Evolutionary conservation across 306 rosid genomes (phyloP), one percentile per base, ranked within the genome.

Genomic region (Echinosophora koreensis): DNA sequence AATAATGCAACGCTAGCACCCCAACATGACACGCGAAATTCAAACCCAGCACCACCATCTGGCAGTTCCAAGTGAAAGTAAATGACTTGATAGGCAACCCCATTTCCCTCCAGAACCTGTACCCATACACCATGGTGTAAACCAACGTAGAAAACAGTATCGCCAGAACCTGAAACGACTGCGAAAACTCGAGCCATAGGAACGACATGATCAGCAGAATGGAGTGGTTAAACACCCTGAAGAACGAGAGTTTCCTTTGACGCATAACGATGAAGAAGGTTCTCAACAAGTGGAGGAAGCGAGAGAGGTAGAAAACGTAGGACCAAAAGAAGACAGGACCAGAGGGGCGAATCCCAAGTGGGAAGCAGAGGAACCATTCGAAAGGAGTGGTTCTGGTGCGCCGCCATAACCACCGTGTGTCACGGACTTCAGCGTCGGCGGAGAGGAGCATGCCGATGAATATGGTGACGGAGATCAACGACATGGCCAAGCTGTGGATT

Each of bases 281-380:
- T 1, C 97, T 88, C 2, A 82, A 14, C 3, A 92, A 79, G 58
- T 85, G 92, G 64, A 90, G 87, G 55, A 86, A 89, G 2, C 96
- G 96, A 7, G 97, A 88, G 54, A 88, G 90, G 82, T 92, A 88
- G 81, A 88, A 92, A 14, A 41, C 67, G 77, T 92, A 87, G 11
- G 97, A 92, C 97, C 96, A 92, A 77, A 92, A 92, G 84, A 92
- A 92, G 46, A 92, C 97, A 3, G 89, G 92, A 2, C 97, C 97
- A 0, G 90, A 85, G 38, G 96, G 82, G 16, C 96, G 92, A 9
- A 85, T 90, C 8, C 97, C 97, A 0, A 88, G 87, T 0, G 96
- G 97, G 74, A 92, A 92, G 71, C 97, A 92, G 14, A 92, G 92
- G 38, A 92, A 73, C 97, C 96, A 92, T 38, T 92, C 93, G 8